phyloP scores from a whole-genome alignment of 495 filamentous ascomycete genomes.

The Aspergillus coremiiformis region DNA sequence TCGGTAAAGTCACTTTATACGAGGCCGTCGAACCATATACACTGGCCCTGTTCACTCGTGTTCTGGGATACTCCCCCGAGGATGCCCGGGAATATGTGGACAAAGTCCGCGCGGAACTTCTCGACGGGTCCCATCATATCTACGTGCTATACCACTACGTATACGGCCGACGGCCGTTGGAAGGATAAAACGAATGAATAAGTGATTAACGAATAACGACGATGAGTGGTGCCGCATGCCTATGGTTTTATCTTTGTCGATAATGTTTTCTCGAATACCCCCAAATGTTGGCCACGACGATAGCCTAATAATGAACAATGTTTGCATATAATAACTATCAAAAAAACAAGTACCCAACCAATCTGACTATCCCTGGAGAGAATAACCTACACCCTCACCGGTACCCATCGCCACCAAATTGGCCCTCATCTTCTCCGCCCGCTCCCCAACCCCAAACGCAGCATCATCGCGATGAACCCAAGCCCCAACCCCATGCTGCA shows the following conservation, averaged over 20 bases:
- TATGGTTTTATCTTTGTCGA: neutral
- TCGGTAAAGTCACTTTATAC: constrained; percentile 28
- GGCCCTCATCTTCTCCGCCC: constrained; percentile 44
- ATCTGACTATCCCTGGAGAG: constrained; percentile 31
- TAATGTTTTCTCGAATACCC: neutral
- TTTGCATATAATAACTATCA: too few relatives aligned
- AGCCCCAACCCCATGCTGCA: constrained; percentile 76
- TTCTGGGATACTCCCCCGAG: constrained; percentile 39
- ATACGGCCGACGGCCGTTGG: constrained; percentile 33
- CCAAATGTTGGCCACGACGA: too few relatives aligned
- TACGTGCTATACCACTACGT: constrained; percentile 34
- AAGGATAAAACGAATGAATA: constrained; percentile 14
- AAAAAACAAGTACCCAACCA: too few relatives aligned
- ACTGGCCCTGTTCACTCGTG: constrained; percentile 48
- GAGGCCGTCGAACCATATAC: constrained; percentile 47
- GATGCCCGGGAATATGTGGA: constrained; percentile 29
- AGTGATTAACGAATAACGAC: constrained; percentile 8
- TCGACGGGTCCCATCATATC: constrained; percentile 25
- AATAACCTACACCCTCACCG: constrained; percentile 53
- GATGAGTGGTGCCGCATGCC: constrained; percentile 5
- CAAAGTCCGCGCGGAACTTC: constrained; percentile 28
- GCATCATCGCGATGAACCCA: constrained; percentile 56
- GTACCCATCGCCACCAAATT: constrained; percentile 54
- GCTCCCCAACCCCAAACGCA: constrained; percentile 45
- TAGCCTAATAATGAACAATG: too few relatives aligned